phyloP scores from a whole-genome alignment of 192 early-diverging fungal species.

The Backusella psychrophila region DNA sequence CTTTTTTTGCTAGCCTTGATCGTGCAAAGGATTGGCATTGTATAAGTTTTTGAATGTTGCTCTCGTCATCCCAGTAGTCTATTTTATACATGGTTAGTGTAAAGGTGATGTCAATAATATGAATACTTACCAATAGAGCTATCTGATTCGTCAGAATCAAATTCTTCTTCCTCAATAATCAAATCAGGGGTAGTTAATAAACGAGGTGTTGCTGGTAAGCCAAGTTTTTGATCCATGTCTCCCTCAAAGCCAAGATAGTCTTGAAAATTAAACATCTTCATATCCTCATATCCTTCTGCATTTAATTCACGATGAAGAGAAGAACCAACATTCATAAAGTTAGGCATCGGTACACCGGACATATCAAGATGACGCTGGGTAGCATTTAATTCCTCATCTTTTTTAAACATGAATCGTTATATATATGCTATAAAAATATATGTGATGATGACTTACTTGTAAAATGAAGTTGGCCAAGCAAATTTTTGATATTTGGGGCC shows the following conservation, averaged over 20 bases:
- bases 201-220: neutral
- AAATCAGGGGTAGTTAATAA: slow-evolving; percentile 11
- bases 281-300: slow-evolving; percentile 24
- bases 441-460: slow-evolving; percentile 53
- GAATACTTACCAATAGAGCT: neutral
- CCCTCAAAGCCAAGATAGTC: neutral
- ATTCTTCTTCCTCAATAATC: slow-evolving; percentile 13
- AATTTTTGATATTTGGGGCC: slow-evolving; percentile 89
- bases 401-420: slow-evolving; percentile 8
- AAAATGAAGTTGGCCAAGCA: slow-evolving; percentile 91
- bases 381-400: slow-evolving; percentile 67
- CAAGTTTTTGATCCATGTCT: neutral
- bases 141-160: neutral
- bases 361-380: slow-evolving; percentile 88
- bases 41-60: slow-evolving; percentile 1
- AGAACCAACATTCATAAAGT: slow-evolving; percentile 83
- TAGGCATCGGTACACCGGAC: slow-evolving; percentile 83
- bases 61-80: slow-evolving; percentile 25
- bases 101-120: neutral
- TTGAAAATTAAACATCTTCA: neutral
- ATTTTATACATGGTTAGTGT: neutral
- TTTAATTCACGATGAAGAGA: slow-evolving; percentile 58
- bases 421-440: neutral
- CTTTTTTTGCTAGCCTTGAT: slow-evolving; percentile 2
- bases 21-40: slow-evolving; percentile 19